Evolutionary conservation across 2,329 filamentous ascomycete genomes (phyloP).

Genomic region (Colletotrichum cordylinicola): DNA sequence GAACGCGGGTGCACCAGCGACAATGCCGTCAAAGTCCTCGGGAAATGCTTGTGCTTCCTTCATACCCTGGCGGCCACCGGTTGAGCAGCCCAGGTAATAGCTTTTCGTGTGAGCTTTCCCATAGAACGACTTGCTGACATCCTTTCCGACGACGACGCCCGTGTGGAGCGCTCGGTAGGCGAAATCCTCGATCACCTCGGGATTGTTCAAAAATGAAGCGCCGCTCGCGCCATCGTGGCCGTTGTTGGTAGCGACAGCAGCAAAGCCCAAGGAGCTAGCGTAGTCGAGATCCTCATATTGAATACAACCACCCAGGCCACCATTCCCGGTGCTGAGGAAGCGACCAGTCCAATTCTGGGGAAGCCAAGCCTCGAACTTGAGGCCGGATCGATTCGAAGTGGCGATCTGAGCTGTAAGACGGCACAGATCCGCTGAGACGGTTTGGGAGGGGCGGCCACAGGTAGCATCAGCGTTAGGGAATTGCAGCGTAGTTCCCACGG

Average conservation of each 20-base stretch:
- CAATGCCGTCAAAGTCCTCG: conserved; percentile 54
- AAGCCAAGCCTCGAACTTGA: conserved; percentile 52
- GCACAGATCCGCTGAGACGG: conserved; percentile 29
- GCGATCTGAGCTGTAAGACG: conserved; percentile 33
- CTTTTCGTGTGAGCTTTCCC: conserved; percentile 34
- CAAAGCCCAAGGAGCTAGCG: conserved; percentile 46
- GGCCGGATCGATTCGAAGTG: conserved; percentile 46
- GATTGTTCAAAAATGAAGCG: conserved; percentile 37
- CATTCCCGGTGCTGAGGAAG: conserved; percentile 54
- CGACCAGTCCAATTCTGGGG: conserved; percentile 49
- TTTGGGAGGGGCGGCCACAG: conserved; percentile 33
- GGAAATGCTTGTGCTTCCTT: conserved; percentile 52
- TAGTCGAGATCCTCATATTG: conserved; percentile 50
- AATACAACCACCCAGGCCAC: conserved; percentile 52
- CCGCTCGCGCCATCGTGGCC: conserved; percentile 50
- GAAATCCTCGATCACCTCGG: conserved; percentile 42
- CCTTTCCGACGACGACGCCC: conserved; percentile 46
- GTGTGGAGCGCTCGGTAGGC: conserved; percentile 32
- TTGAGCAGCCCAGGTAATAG: conserved; percentile 58
- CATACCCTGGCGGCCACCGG: conserved; percentile 56
- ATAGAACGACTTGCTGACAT: conserved; percentile 56
- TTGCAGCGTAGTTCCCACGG: conserved; percentile 35
- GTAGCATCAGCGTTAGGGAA: conserved; percentile 40
- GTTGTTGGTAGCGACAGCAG: conserved; percentile 52
- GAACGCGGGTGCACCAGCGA: conserved; percentile 43